Evolutionary conservation across 2,329 filamentous ascomycete species (phyloP), one percentile per base, ranked within the genome.

Genomic region (Cylindrodendrum hubeiense): DNA sequence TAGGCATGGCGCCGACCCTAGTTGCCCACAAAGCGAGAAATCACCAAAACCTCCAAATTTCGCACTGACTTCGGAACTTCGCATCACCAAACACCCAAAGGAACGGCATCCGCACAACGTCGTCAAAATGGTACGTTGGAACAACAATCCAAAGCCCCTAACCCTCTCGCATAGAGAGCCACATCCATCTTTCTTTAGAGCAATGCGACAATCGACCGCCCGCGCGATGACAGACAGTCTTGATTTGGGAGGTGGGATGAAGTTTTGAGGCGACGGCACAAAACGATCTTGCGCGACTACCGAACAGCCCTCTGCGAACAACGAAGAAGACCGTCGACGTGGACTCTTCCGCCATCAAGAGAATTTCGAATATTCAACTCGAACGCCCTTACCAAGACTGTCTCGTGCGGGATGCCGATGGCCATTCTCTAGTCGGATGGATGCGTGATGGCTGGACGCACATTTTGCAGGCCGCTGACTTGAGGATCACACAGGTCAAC

Each of bases 401-500:
- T 75, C 67, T 66, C 59, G 60, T 63, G 69, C 51, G 60, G 54
- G 57, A 43, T 37, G 57, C 60, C 51, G 61, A 47, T 50, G 44
- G 56, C 62, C 56, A 59, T 24, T 53, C 53, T 52, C 47, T 44
- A 63, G 56, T 28, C 28, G 50, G 58, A 65, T 43, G 62, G 46
- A 74, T 50, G 53, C 34, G 54, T 54, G 55, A n/a, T 56, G 57
- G 22, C 7, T 50, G 39, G 41, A 47, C n/a, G 19, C 54, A 67
- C 60, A 55, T 47, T 59, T 56, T 57, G 41, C 67, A 72, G 58
- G 63, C 63, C 55, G 75, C 76, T 79, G 76, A 81, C 78, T 73
- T 61, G 69, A 60, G 61, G 58, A 72, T 63, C 63, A 63, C 63
- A 70, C 76, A 95, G 95, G 94, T 97, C 89, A 97, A 97, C 93